Evolutionary conservation across 768 basidiomycete species (phyloP).

Genomic region (Termitomyces sp.): DNA sequence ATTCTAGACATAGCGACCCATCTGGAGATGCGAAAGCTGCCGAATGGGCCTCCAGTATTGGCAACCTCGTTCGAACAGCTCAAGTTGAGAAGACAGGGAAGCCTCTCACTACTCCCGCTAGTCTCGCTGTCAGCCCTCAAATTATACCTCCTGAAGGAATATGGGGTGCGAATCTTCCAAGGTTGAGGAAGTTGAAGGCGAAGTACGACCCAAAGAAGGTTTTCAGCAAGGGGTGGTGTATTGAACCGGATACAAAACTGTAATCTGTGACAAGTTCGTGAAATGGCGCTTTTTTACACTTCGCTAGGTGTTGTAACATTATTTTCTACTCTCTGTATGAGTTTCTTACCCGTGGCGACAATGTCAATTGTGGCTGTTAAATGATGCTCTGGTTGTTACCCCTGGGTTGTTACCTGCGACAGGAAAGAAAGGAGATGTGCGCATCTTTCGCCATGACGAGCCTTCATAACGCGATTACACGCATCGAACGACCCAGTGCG

Average conservation of each 20-base stretch:
- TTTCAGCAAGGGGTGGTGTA: conserved; percentile 8
- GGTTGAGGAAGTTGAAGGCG: conserved; percentile 21
- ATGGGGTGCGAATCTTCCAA: conserved; percentile 21
- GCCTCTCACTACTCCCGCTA: not conserved
- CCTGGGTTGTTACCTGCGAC: too few relatives aligned
- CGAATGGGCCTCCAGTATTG: not conserved
- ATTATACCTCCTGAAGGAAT: conserved; percentile 20
- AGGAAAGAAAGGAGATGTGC: too few relatives aligned
- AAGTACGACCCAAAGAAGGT: conserved; percentile 29
- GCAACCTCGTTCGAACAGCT: not conserved
- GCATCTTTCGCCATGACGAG: too few relatives aligned
- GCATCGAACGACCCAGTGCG: too few relatives aligned
- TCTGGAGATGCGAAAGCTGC: not conserved
- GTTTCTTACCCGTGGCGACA: too few relatives aligned
- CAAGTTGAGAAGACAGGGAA: conserved; percentile 7
- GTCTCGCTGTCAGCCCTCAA: conserved; percentile 5
- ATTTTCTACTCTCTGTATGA: too few relatives aligned
- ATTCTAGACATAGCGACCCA: not conserved
- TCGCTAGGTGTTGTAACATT: too few relatives aligned
- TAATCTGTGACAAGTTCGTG: not conserved
- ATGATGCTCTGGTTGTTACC: too few relatives aligned
- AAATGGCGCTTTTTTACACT: too few relatives aligned
- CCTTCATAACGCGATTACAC: too few relatives aligned
- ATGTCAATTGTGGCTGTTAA: too few relatives aligned
- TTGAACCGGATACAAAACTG: not conserved